phyloP scores from a whole-genome alignment of 2,329 filamentous ascomycete genomes.

The Chaetomium globosum region DNA sequence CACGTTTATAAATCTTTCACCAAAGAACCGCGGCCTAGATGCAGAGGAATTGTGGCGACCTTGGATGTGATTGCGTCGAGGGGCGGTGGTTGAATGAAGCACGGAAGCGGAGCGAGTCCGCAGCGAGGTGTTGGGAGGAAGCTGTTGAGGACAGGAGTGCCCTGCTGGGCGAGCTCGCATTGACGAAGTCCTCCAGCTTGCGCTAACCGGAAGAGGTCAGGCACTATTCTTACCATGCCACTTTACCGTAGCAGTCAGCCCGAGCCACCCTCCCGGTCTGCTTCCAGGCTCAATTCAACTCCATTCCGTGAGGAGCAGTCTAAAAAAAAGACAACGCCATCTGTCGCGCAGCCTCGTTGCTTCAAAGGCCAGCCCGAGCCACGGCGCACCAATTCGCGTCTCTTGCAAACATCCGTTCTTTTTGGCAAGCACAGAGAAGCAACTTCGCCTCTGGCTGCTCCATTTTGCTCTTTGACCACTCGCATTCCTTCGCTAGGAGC shows the following conservation, averaged over 20 bases:
- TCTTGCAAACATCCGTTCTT: conserved; percentile 11
- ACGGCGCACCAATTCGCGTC: conserved; percentile 18
- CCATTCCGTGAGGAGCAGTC: conserved; percentile 25
- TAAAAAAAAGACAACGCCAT: conserved; percentile 29
- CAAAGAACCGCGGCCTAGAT: background rate
- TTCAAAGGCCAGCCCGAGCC: conserved; percentile 15
- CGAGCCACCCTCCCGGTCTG: conserved; percentile 21
- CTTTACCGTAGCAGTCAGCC: conserved; percentile 18
- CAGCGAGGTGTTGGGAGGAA: no score
- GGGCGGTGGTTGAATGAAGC: background rate
- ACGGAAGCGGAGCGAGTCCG: background rate
- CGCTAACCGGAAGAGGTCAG: conserved; percentile 16
- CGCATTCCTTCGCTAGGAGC: conserved; percentile 14
- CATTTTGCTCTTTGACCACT: conserved; percentile 20
- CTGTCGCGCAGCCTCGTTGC: conserved; percentile 20
- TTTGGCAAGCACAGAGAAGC: conserved; percentile 11
- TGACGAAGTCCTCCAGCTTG: background rate
- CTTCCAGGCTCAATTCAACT: conserved; percentile 30
- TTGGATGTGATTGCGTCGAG: background rate
- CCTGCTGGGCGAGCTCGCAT: background rate
- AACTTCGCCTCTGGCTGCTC: conserved; percentile 22
- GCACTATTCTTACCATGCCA: conserved; percentile 10
- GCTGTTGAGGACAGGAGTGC: background rate
- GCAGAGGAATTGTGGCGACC: background rate
- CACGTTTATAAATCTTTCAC: background rate